phyloP scores from a whole-genome alignment of 345 rosid genomes.

The Fremontodendron californicum region DNA sequence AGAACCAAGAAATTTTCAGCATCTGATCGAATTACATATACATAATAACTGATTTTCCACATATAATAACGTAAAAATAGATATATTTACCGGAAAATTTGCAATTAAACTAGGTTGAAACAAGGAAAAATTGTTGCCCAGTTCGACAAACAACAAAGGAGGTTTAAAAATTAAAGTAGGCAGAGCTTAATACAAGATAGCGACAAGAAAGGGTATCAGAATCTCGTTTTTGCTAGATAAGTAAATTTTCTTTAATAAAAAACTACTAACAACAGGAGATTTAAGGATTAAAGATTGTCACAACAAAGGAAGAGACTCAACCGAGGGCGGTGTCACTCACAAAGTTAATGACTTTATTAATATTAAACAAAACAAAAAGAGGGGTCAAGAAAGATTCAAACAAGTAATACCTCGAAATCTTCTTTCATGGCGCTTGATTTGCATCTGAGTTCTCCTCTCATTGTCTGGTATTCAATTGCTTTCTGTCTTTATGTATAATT shows the following conservation, averaged over 20 bases:
- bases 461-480: too few species aligned
- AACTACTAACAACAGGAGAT: background rate
- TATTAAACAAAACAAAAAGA: too few species aligned
- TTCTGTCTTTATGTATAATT: too few species aligned
- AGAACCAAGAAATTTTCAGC: background rate
- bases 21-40: background rate
- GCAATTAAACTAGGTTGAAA: background rate
- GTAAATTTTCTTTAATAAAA: background rate
- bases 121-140: background rate
- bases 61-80: background rate
- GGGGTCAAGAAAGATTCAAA: background rate
- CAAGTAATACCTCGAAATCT: conserved; percentile 45
- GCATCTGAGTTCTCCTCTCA: background rate
- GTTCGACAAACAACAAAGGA: background rate
- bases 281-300: background rate
- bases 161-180: background rate
- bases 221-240: background rate
- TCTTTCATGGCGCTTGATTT: conserved; percentile 30
- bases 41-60: background rate
- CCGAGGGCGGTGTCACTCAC: background rate
- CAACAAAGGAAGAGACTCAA: background rate
- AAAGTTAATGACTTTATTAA: background rate
- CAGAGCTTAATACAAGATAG: background rate
- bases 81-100: background rate
- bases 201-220: background rate